A percentile compares a stretch with the other conserved stretches of the same genome.
These are phyloP conservation scores for Colletotrichum horii DNA, from an alignment of 2,329 filamentous ascomycete genomes.

Conservation along the genomic window DNA sequence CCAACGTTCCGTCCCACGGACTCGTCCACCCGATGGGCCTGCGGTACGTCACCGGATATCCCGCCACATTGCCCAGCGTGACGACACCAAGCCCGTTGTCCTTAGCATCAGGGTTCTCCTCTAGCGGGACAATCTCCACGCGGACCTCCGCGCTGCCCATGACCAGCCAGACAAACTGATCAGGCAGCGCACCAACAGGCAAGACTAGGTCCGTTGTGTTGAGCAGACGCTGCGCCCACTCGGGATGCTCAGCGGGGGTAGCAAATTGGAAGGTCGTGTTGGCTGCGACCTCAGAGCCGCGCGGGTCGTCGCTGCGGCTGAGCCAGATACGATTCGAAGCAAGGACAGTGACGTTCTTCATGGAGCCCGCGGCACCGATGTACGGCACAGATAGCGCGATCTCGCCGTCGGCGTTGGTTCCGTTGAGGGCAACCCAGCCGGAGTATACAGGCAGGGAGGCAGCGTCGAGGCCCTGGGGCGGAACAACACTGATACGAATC, in stretches of 20 bases:
- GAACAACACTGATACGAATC: conserved; percentile 48
- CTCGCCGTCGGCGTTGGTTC: conserved; percentile 35
- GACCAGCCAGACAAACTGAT: conserved; percentile 13
- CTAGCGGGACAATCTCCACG: conserved; percentile 8
- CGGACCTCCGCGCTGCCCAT: conserved; percentile 21
- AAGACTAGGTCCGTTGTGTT: background rate
- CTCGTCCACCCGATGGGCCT: conserved; percentile 1
- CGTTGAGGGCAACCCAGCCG: conserved; percentile 46
- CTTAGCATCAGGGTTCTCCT: background rate
- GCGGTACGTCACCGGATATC: conserved; percentile 1
- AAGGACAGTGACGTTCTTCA: conserved; percentile 15
- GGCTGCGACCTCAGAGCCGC: background rate
- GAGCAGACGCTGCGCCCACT: background rate
- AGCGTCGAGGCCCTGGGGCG: conserved; percentile 38
- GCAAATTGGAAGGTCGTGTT: conserved; percentile 14
- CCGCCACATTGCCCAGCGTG: conserved; percentile 4
- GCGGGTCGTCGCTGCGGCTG: conserved; percentile 6
- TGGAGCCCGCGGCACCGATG: conserved; percentile 5
- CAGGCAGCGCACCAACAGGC: background rate
- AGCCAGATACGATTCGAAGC: background rate
- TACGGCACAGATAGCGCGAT: conserved; percentile 7
- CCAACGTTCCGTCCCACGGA: conserved; percentile 52
- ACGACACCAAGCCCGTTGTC: conserved; percentile 5
- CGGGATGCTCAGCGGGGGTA: background rate
- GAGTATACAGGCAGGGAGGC: conserved; percentile 44